A percentile compares a stretch with the other conserved stretches of the same genome.
Conservation (phyloP, 140 eudicot genomes). For the Erigeron philadelphicus region DNA sequence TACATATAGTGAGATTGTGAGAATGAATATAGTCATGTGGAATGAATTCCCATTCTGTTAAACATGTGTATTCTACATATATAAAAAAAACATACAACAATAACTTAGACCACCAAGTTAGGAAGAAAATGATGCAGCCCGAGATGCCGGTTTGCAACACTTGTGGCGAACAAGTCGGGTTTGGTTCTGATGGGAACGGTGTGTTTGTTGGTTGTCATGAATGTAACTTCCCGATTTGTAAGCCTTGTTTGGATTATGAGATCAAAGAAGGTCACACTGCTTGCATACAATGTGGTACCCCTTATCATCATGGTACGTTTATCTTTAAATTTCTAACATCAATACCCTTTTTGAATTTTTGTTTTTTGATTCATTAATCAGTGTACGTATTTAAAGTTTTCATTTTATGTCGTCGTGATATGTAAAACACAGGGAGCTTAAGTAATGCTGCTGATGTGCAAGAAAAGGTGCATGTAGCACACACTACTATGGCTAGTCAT, state of each 20-base stretch:
- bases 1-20: too few species aligned
- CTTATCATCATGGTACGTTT: conserved; percentile 42
- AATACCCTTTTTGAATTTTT: background rate
- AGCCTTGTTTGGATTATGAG: conserved; percentile 62
- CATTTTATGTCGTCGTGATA: background rate
- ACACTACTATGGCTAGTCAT: conserved; percentile 46
- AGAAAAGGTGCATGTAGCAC: conserved; percentile 44
- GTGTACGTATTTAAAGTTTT: background rate
- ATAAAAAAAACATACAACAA: too few species aligned
- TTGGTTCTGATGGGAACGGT: conserved; percentile 52
- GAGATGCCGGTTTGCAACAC: conserved; percentile 72
- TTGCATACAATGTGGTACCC: conserved; percentile 75
- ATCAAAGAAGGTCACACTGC: conserved; percentile 72
- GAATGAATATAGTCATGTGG: too few species aligned
- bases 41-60: too few species aligned
- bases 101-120: too few species aligned
- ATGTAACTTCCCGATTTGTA: conserved; percentile 82
- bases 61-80: too few species aligned
- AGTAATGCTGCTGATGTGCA: conserved; percentile 35
- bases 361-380: background rate
- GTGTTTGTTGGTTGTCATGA: conserved; percentile 86
- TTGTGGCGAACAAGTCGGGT: conserved; percentile 79
- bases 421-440: conserved; percentile 31
- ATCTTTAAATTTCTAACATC: background rate
- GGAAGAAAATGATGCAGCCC: conserved; percentile 67